These are phyloP conservation scores for Nicotiana sylvestris DNA, from an alignment of 257 asterid species.

Conservation along the genomic window DNA sequence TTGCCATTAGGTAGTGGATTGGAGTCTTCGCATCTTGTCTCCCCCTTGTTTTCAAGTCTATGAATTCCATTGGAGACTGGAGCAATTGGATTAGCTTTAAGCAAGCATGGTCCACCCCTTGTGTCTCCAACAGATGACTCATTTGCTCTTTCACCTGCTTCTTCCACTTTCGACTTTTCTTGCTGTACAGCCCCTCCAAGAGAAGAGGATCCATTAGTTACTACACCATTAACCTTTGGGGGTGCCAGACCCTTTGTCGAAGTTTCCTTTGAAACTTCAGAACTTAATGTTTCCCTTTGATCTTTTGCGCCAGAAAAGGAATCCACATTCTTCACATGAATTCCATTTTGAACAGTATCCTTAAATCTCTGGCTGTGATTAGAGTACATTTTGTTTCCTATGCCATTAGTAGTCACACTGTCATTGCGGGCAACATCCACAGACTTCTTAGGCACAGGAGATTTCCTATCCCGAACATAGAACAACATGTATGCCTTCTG, in stretches of 20 bases:
- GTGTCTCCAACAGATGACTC: constrained; percentile 16
- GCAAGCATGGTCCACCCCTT: constrained; percentile 16
- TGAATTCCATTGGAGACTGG: constrained; percentile 26
- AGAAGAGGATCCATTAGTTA: constrained; percentile 19
- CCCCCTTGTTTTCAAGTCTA: constrained; percentile 9
- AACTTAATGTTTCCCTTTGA: constrained; percentile 23
- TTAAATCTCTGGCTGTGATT: constrained; percentile 32
- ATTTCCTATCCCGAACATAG: constrained; percentile 73
- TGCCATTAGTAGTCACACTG: constrained; percentile 33
- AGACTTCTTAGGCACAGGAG: constrained; percentile 36
- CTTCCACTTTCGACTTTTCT: constrained; percentile 23
- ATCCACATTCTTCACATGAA: constrained; percentile 27
- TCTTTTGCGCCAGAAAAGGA: constrained; percentile 27
- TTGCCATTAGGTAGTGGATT: constrained; percentile 18
- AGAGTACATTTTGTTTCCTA: constrained; percentile 35
- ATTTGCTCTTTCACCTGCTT: constrained; percentile 20
- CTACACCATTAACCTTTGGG: constrained; percentile 21
- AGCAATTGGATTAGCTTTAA: constrained; percentile 18
- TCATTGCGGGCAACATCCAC: constrained; percentile 41
- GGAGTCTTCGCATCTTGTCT: neutral
- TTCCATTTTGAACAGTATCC: constrained; percentile 34
- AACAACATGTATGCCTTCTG: constrained; percentile 98
- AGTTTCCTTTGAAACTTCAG: constrained; percentile 19
- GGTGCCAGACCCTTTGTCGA: constrained; percentile 20
- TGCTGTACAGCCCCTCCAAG: constrained; percentile 20